Conservation (phyloP, 345 rosid species). For the Mercurialis annua region DNA sequence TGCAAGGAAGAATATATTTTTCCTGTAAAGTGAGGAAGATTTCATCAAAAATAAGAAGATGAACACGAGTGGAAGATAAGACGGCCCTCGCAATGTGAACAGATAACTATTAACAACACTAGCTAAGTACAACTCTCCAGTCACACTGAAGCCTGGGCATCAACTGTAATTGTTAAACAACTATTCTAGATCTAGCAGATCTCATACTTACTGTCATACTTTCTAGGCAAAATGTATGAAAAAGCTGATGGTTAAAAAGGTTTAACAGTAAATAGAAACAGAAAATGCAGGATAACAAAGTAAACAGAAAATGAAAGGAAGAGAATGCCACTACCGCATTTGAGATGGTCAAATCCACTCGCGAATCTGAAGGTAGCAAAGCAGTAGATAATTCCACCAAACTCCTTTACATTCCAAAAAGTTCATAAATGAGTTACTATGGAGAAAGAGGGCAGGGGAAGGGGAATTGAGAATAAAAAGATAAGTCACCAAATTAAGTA, state of each 20-base stretch:
- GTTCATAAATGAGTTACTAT: constrained; percentile 13
- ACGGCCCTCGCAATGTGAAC: not conserved
- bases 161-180: not conserved
- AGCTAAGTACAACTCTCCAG: not conserved
- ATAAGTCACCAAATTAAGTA: not conserved
- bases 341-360: constrained; percentile 26
- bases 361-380: constrained; percentile 38
- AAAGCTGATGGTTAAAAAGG: not conserved
- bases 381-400: constrained; percentile 63
- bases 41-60: not conserved
- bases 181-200: not conserved
- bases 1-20: not conserved
- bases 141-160: not conserved
- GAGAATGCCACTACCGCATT: constrained; percentile 35
- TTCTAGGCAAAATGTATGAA: not conserved
- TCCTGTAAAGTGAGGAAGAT: not conserved
- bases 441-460: not conserved
- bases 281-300: not conserved
- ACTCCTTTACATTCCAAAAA: constrained; percentile 55
- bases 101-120: not conserved
- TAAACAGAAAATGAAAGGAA: not conserved
- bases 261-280: not conserved
- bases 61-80: not conserved
- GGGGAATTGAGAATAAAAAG: not conserved
- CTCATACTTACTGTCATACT: not conserved